Evolutionary conservation across 306 rosid species (phyloP), one percentile per base, ranked within the genome.

Genomic region (Cicer pinnatifidum): DNA sequence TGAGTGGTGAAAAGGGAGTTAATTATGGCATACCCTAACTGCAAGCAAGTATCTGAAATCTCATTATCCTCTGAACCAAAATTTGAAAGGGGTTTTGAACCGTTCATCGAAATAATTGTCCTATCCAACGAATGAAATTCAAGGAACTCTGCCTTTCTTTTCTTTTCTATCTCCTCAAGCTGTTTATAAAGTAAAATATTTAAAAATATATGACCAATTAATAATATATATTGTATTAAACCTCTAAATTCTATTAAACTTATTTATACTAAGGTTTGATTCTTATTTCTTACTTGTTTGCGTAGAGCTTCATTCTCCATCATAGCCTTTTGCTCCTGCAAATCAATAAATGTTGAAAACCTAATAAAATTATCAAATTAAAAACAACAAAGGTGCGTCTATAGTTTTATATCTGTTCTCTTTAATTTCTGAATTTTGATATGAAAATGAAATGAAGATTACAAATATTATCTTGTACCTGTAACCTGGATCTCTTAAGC

Each of bases 261-360:
- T 1, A 11, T 13, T 15, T 15, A 15, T 7, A 67, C 11, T 64
- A 1, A 12, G 43, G 56, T 37, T 53, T 23, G 17, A 51, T 46
- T 64, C 68, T 72, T 39, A 87, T 90, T 46, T 64, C 68, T 72
- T 39, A 87, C 91, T 79, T 86, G 84, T 78, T 87, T 86, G 56
- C 76, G 84, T 37, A 89, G 78, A 75, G 77, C 70, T 75, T 89
- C 91, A 40, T 83, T 89, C 69, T 91, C 92, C 43, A 69, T 33
- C 86, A 83, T 11, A 28, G 87, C 85, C 71, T 73, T 85, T 63
- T 88, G 86, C 73, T 85, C 96, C 92, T 88, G 82, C 61, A 75
- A 8, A 69, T 58, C 43, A 33, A 57, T 13, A 54, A 69, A 61
- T 47, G 19, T 53, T 33, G 51, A 62, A 28, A 63, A 13, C 28